Evolutionary conservation across 805 yeast genomes (phyloP).

Genomic region (Teunomyces aglyptinius): DNA sequence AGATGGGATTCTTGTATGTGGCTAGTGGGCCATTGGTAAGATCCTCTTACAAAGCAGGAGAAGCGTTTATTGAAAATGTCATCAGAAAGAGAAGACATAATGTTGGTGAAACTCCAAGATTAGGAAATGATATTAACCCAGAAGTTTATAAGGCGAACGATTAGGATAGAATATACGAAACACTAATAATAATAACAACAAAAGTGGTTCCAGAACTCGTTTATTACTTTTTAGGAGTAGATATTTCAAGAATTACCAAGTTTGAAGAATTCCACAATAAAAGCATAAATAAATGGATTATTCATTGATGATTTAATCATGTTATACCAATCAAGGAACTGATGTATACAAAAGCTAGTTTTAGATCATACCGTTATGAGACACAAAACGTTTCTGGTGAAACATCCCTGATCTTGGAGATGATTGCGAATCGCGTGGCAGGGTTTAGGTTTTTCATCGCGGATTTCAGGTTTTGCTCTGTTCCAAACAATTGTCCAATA

Average conservation of each 20-base stretch:
- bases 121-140: conserved; percentile 23
- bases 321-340: background rate
- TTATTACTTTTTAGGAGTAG: background rate
- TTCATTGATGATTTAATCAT: background rate
- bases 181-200: background rate
- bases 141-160: conserved; percentile 5
- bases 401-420: background rate
- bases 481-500: background rate
- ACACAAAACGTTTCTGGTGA: background rate
- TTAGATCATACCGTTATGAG: background rate
- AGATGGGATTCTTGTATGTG: conserved; percentile 91
- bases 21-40: conserved; percentile 97
- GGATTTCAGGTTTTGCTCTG: background rate
- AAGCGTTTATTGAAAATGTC: conserved; percentile 92
- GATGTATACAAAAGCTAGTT: background rate
- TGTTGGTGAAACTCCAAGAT: conserved; percentile 42
- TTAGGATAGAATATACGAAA: background rate
- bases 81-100: conserved; percentile 67
- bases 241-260: background rate
- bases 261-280: background rate
- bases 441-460: background rate
- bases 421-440: background rate
- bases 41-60: conserved; percentile 97
- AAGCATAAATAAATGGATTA: too few relatives aligned
- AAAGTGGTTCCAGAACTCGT: background rate